These are phyloP conservation scores for Spathaspora boniae DNA, from an alignment of 805 yeast species.

Conservation along the genomic window DNA sequence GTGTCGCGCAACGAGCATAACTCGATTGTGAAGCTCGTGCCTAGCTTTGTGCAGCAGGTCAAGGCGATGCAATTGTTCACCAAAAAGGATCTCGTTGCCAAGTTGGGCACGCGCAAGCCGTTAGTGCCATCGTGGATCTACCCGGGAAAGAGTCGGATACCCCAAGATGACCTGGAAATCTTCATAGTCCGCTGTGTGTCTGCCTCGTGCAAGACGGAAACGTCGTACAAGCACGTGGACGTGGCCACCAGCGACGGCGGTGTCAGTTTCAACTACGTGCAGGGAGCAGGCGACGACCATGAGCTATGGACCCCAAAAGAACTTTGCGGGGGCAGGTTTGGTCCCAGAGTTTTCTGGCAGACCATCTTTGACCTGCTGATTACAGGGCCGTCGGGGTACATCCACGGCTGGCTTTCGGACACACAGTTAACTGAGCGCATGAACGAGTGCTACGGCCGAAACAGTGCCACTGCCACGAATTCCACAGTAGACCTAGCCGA, in stretches of 20 bases:
- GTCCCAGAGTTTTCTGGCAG: slow-evolving; percentile 57
- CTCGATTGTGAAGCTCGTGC: slow-evolving; percentile 47
- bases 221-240: slow-evolving; percentile 1
- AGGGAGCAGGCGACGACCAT: slow-evolving; percentile 95
- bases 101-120: slow-evolving; percentile 35
- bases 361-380: slow-evolving; percentile 2
- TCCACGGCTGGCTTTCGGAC: slow-evolving; percentile 21
- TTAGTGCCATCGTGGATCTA: slow-evolving; percentile 68
- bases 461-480: not conserved
- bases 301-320: slow-evolving; percentile 63
- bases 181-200: slow-evolving; percentile 46
- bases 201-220: slow-evolving; percentile 45
- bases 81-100: slow-evolving; percentile 1
- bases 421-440: slow-evolving; percentile 18
- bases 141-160: slow-evolving; percentile 39
- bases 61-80: slow-evolving; percentile 35
- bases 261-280: slow-evolving; percentile 50
- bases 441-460: slow-evolving; percentile 10
- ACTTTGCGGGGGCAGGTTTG: slow-evolving; percentile 46
- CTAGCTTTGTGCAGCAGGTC: slow-evolving; percentile 46
- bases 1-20: slow-evolving; percentile 56
- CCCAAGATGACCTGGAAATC: slow-evolving; percentile 5
- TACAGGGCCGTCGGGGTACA: slow-evolving; percentile 16
- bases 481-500: not conserved
- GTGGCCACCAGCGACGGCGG: slow-evolving; percentile 6